Conservation (phyloP, 202 grass and related monocot genomes). For the Digitaria exilis region DNA sequence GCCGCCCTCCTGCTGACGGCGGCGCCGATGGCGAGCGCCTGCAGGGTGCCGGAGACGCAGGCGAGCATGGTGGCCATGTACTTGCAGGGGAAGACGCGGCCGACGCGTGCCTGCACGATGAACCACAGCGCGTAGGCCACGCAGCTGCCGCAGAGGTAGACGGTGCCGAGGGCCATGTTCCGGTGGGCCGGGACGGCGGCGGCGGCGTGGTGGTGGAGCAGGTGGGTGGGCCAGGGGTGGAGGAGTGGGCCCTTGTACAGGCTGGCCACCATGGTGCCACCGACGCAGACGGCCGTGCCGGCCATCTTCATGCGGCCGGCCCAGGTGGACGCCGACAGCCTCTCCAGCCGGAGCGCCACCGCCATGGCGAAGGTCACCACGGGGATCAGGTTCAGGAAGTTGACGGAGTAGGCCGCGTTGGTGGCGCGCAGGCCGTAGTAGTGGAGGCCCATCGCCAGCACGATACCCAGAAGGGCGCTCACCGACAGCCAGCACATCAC, state of each 20-base stretch:
- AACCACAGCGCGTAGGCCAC: slow-evolving; percentile 52
- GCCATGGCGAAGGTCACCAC: slow-evolving; percentile 49
- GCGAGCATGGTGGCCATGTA: slow-evolving; percentile 44
- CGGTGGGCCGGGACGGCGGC: not conserved
- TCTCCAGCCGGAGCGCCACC: slow-evolving; percentile 39
- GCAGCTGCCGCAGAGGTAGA: slow-evolving; percentile 44
- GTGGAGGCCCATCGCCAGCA: slow-evolving; percentile 45
- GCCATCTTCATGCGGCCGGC: slow-evolving; percentile 42
- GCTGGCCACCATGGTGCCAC: slow-evolving; percentile 52
- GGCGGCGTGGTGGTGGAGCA: not conserved
- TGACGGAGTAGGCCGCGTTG: slow-evolving; percentile 38
- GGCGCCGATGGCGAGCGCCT: slow-evolving; percentile 30
- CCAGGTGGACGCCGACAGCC: slow-evolving; percentile 4
- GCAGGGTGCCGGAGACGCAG: slow-evolving; percentile 31
- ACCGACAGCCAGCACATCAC: slow-evolving; percentile 33
- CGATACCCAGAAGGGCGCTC: slow-evolving; percentile 34
- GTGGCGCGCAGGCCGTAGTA: slow-evolving; percentile 60
- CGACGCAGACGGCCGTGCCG: slow-evolving; percentile 43
- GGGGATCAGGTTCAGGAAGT: slow-evolving; percentile 52
- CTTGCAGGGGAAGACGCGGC: slow-evolving; percentile 41
- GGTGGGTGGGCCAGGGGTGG: slow-evolving; percentile 49
- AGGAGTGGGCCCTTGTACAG: slow-evolving; percentile 48
- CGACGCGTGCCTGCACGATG: slow-evolving; percentile 39
- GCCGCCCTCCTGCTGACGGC: not conserved
- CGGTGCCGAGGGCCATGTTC: slow-evolving; percentile 28